phyloP scores from a whole-genome alignment of 306 rosid genomes.

The Cucumis sativus region DNA sequence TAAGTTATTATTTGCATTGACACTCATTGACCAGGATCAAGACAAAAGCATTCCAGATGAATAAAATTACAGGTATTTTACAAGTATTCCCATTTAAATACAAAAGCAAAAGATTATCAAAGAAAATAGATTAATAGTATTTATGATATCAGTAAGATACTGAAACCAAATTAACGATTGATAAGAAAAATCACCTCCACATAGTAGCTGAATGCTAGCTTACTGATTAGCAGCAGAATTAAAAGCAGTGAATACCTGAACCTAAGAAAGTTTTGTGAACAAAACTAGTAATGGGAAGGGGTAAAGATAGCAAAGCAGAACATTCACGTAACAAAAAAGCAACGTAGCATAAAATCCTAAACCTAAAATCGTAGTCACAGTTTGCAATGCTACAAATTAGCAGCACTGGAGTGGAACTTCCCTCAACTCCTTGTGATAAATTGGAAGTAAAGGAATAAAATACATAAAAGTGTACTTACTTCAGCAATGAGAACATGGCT shows the following conservation, averaged over 20 bases:
- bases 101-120: not conserved
- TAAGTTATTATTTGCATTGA: not conserved
- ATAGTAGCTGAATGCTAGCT: conserved; percentile 90
- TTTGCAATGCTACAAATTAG: not conserved
- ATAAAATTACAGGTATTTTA: not conserved
- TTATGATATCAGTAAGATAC: not conserved
- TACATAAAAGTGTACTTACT: conserved; percentile 35
- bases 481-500: conserved; percentile 58
- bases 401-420: not conserved
- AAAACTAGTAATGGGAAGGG: not conserved
- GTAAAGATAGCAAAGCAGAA: not conserved
- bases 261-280: conserved; percentile 16
- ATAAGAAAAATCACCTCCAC: conserved; percentile 62
- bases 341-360: not conserved
- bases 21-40: not conserved
- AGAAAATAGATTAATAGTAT: not conserved
- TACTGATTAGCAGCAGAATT: conserved; percentile 84
- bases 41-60: not conserved
- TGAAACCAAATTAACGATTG: not conserved
- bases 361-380: not conserved
- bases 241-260: conserved; percentile 84
- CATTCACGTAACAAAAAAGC: not conserved
- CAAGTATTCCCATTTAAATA: not conserved
- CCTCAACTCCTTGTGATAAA: not conserved
- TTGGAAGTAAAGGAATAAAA: not conserved